These are phyloP conservation scores for Eustoma russellianum DNA, from an alignment of 257 asterid genomes.

Conservation along the genomic window DNA sequence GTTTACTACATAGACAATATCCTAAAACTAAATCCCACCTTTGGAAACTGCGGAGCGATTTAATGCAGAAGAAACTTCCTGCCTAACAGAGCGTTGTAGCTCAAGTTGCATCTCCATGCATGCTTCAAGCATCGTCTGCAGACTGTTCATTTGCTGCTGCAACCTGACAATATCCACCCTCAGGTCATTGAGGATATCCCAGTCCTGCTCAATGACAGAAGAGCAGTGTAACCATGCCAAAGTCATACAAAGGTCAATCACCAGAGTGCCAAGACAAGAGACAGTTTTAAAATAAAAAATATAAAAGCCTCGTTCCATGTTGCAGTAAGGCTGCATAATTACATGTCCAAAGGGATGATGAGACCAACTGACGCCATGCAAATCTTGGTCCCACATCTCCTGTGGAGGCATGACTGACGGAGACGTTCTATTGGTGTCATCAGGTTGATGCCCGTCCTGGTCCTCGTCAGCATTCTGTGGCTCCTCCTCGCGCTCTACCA, in stretches of 20 bases:
- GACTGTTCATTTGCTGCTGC: constrained; percentile 59
- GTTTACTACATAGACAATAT: not conserved
- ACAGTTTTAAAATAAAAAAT: not conserved
- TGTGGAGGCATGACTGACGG: constrained; percentile 24
- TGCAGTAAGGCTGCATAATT: constrained; percentile 12
- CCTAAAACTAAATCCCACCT: constrained; percentile 26
- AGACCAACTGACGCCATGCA: constrained; percentile 36
- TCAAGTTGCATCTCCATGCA: constrained; percentile 89
- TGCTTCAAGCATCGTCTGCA: constrained; percentile 82
- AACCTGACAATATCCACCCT: constrained; percentile 72
- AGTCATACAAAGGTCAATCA: not conserved
- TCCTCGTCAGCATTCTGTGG: constrained; percentile 24
- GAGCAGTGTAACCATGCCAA: not conserved
- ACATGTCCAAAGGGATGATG: constrained; percentile 41
- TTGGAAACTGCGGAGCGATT: constrained; percentile 37
- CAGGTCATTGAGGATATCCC: constrained; percentile 61
- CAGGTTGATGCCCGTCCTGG: constrained; percentile 17
- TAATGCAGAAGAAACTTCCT: constrained; percentile 81
- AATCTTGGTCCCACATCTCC: constrained; percentile 41
- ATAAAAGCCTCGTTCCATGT: not conserved
- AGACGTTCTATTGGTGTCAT: constrained; percentile 29
- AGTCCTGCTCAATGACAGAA: constrained; percentile 36
- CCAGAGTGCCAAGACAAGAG: not conserved
- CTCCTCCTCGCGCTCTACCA: constrained; percentile 36
- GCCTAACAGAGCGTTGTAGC: constrained; percentile 58